phyloP scores from a whole-genome alignment of 495 filamentous ascomycete genomes.

The Hyaloscypha bicolor region DNA sequence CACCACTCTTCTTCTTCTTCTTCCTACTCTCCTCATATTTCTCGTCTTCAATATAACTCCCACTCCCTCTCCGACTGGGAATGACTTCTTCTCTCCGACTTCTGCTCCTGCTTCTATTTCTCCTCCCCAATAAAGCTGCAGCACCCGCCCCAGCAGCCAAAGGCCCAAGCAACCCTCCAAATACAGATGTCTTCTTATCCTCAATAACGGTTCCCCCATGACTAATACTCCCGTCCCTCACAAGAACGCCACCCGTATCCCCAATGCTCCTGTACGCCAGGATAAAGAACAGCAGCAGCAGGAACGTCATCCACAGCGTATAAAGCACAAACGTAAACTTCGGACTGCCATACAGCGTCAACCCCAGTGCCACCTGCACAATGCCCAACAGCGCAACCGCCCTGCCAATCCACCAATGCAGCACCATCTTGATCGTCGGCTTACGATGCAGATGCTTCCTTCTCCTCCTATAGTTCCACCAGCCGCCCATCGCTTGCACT shows the following conservation, averaged over 20 bases:
- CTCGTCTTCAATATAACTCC: conserved; percentile 53
- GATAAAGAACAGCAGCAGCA: conserved; percentile 72
- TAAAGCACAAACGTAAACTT: conserved; percentile 83
- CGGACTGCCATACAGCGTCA: conserved; percentile 92
- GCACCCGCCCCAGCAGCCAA: conserved; percentile 63
- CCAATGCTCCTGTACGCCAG: conserved; percentile 43
- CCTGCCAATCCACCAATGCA: conserved; percentile 89
- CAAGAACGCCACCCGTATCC: conserved; percentile 14
- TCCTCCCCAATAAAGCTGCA: conserved; percentile 53
- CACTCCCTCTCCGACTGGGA: conserved; percentile 40
- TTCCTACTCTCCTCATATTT: conserved; percentile 48
- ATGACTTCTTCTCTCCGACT: conserved; percentile 46
- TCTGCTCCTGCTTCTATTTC: conserved; percentile 36
- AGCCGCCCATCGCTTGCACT: conserved; percentile 78
- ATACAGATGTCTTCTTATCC: conserved; percentile 25
- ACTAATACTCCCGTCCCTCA: conserved; percentile 37
- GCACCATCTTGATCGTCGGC: conserved; percentile 64
- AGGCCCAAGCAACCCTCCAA: conserved; percentile 38
- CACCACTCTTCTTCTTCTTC: conserved; percentile 44
- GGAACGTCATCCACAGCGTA: conserved; percentile 67
- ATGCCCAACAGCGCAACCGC: conserved; percentile 76
- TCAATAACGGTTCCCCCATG: conserved; percentile 34
- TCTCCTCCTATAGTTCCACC: conserved; percentile 64
- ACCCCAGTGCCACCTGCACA: conserved; percentile 83
- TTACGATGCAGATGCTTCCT: conserved; percentile 55